These are phyloP conservation scores for Nakaseomyces glabratus DNA, from an alignment of 1,139 yeast species.

Conservation along the genomic window DNA sequence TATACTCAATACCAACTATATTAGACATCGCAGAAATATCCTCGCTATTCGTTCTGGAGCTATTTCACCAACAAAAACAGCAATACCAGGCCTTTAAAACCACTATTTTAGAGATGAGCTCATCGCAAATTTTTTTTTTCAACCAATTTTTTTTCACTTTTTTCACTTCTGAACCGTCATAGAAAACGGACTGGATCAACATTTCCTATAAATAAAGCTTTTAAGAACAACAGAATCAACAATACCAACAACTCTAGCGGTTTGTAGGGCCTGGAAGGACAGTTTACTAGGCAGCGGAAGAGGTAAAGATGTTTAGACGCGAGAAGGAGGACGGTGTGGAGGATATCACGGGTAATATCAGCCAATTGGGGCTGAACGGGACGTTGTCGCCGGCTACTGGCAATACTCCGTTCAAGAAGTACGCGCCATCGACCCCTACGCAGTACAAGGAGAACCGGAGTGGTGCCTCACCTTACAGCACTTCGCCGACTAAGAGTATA, in stretches of 20 bases:
- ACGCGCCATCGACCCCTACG: conserved; percentile 5
- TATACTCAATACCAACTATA: conserved; percentile 81
- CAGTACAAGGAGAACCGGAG: conserved; percentile 1
- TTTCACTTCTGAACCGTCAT: too few species aligned
- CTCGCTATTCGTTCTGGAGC: not conserved
- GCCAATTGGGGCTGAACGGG: conserved; percentile 26
- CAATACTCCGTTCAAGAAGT: conserved; percentile 2
- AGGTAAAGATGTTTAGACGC: conserved; percentile 20
- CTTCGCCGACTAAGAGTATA: conserved; percentile 20
- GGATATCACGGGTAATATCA: conserved; percentile 30
- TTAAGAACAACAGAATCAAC: too few species aligned
- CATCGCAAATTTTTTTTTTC: conserved; percentile 6
- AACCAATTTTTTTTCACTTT: conserved; percentile 4
- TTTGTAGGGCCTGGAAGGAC: too few species aligned
- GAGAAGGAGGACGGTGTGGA: conserved; percentile 26
- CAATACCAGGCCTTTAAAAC: not conserved
- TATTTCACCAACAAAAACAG: not conserved
- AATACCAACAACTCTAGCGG: too few species aligned
- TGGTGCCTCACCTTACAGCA: not conserved
- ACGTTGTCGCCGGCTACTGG: not conserved
- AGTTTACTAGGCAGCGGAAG: not conserved
- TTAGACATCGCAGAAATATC: conserved; percentile 34
- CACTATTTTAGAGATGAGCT: conserved; percentile 2
- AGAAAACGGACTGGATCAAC: too few species aligned
- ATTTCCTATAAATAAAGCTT: too few species aligned